phyloP scores from a whole-genome alignment of 1,284 basidiomycete species.

The Pseudozyma sp. region DNA sequence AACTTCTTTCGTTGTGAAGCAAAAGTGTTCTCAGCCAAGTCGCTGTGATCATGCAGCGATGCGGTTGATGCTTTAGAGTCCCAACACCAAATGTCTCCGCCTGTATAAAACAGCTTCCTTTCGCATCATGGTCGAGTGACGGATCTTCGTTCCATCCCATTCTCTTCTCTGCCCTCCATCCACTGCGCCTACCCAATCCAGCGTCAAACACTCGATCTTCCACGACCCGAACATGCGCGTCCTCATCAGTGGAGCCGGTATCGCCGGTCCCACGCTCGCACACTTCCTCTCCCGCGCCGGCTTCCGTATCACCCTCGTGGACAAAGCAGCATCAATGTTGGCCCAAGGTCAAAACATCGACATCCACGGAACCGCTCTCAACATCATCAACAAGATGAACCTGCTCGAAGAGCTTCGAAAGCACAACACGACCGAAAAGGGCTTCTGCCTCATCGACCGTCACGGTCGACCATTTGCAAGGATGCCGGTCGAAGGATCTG shows the following conservation, averaged over 20 bases:
- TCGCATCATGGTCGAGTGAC: too few relatives aligned
- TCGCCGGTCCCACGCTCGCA: slow-evolving; percentile 68
- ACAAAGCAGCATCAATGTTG: slow-evolving; percentile 62
- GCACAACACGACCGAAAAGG: slow-evolving; percentile 64
- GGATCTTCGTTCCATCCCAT: too few relatives aligned
- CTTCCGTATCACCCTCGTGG: slow-evolving; percentile 66
- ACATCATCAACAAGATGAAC: slow-evolving; percentile 66
- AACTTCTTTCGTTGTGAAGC: too few relatives aligned
- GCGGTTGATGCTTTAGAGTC: too few relatives aligned
- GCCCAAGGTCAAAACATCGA: slow-evolving; percentile 69
- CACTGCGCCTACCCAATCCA: neutral
- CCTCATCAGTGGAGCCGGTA: slow-evolving; percentile 68
- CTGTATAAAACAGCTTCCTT: too few relatives aligned
- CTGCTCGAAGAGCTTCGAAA: slow-evolving; percentile 49
- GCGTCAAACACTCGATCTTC: neutral
- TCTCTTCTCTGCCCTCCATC: too few relatives aligned
- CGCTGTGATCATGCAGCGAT: too few relatives aligned
- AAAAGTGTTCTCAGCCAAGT: too few relatives aligned
- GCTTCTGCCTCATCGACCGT: slow-evolving; percentile 55
- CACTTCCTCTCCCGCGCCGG: slow-evolving; percentile 61
- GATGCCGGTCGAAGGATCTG: slow-evolving; percentile 45
- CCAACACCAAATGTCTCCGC: too few relatives aligned
- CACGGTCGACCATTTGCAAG: slow-evolving; percentile 44
- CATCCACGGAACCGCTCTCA: slow-evolving; percentile 57
- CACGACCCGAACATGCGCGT: slow-evolving; percentile 31